A percentile compares a stretch with the other conserved stretches of the same genome.
These are phyloP conservation scores for Phoenix dactylifera DNA, from an alignment of 176 grass and related monocot genomes.

Conservation along the genomic window DNA sequence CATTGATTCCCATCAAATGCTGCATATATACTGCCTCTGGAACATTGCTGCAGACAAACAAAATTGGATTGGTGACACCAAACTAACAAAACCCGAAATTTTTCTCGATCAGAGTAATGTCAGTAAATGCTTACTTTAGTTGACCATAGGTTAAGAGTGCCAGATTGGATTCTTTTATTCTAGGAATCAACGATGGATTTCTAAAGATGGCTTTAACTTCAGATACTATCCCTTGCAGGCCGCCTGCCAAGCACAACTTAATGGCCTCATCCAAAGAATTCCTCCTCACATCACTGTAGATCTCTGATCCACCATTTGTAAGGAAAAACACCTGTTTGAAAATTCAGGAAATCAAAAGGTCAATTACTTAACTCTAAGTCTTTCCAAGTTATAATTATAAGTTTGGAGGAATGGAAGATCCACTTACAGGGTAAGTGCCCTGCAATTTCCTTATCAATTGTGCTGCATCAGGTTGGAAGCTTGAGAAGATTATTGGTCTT, in stretches of 20 bases:
- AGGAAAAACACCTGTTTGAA: slow-evolving; percentile 81
- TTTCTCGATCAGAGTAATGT: neutral
- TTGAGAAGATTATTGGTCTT: slow-evolving; percentile 74
- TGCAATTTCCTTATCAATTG: slow-evolving; percentile 57
- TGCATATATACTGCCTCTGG: slow-evolving; percentile 88
- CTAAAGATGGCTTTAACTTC: slow-evolving; percentile 64
- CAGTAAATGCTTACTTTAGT: slow-evolving; percentile 49
- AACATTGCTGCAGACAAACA: slow-evolving; percentile 51
- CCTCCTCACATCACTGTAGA: slow-evolving; percentile 49
- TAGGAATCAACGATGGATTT: slow-evolving; percentile 44
- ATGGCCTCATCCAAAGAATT: slow-evolving; percentile 87
- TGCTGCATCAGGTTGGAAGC: slow-evolving; percentile 85
- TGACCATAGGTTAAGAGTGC: slow-evolving; percentile 62
- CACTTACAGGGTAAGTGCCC: slow-evolving; percentile 63
- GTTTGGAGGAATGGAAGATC: neutral
- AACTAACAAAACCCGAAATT: no score
- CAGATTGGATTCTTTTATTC: slow-evolving; percentile 77
- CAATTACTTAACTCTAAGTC: neutral
- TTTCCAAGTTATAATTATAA: no score
- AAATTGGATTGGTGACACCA: neutral
- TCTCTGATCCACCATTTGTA: slow-evolving; percentile 54
- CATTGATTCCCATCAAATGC: slow-evolving; percentile 75
- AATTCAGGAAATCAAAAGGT: neutral
- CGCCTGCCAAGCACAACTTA: slow-evolving; percentile 41
- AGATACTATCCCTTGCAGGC: slow-evolving; percentile 80